Base-by-base conservation (phyloP, 768 basidiomycete species). In the Psilocybe cubensis region DNA sequence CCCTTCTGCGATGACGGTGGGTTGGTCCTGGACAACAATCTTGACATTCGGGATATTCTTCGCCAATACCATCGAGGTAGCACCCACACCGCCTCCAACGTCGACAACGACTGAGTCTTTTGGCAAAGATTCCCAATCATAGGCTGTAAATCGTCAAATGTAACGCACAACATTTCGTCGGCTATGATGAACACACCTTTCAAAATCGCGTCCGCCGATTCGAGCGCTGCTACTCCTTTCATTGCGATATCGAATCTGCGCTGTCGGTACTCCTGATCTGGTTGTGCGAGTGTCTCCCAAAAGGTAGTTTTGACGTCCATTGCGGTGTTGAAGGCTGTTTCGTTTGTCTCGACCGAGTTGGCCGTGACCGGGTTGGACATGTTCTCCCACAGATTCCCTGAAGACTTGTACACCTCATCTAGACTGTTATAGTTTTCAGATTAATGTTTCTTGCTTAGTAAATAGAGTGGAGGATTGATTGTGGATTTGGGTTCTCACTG, bases 11-110 rank as follows among this genome's bases (percentile, higher is more conserved):
- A 82, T 79, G 1, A 87, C 85, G 2, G 77, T 74, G 3, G 77
- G 74, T 18, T 80, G 75, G 63, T 90, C 88, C 59, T 90, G 88
- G 23, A 89, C 76, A n/a, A 88, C 68, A 58, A 89, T 77, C 42
- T 77, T 75, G 54, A 84, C 62, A 14, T 61, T 59, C 2, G 78
- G 76, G 56, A 70, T 71, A 3, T 69, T 65, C n/a, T 68, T 68
- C 1, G 73, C 71, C 7, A 80, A 63, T 1, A 70, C 54, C 56
- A 79, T 62, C 20, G 71, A 68, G n/a, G n/a, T n/a, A 4, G 76
- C 74, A 14, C 88, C 88, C 27, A 89, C 84, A 2, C 88, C 88
- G 11, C 88, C 88, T 1, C 88, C 88, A 2, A 89, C 86, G 54
- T 90, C 88, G 4, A 89, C 81, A 12, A 89, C 73, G 3, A 83